Base-by-base conservation (phyloP, 768 basidiomycete species). In the Coprinopsis strossmayeri region DNA sequence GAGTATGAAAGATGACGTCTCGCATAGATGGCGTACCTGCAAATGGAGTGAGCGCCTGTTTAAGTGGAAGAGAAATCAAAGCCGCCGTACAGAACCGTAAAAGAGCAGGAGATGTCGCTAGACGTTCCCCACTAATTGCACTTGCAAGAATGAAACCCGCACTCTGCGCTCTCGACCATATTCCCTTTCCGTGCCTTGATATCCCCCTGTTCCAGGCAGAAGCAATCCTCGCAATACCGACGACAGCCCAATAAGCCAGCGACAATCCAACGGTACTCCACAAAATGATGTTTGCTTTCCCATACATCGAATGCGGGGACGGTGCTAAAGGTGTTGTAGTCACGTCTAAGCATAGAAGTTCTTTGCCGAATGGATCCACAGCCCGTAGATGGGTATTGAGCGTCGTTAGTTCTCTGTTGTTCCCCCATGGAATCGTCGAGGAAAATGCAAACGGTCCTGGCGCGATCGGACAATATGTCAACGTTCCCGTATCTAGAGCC, bases 1-100 rank as follows among this genome's bases (percentile, higher is more conserved):
- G 93, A 0, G 93, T 88, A 59, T 94, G 91, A 64, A 91, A 87
- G 43, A 97, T 77, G 44, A 99, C 77, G 64, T 99, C 96, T 46
- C 93, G 75, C 68, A 94, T 69, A 4, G 91, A 91, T 1, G 96
- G 95, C 0, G 96, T 95, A 56, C 86, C 92, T 93, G 5, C 9
- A 53, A 2, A 50, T 24, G 13, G 18, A 40, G 53, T 26, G 25
- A 27, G 21, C 39, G 32, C 13, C n/a, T n/a, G n/a, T n/a, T n/a
- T n/a, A 47, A 45, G 30, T 35, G 38, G 47, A 41, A 37, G 21
- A 41, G 24, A 41, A 34, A 18, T 34, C n/a, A 41, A 25, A 7
- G 24, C 45, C 52, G 43, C 71, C 88, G 60, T 61, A 92, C 92
- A 84, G 60, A 93, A 98, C 45, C 94, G 73, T 69, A 96, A 76